These are phyloP conservation scores for Ustilago cynodontis DNA, from an alignment of 1,284 basidiomycete genomes.

Conservation along the genomic window DNA sequence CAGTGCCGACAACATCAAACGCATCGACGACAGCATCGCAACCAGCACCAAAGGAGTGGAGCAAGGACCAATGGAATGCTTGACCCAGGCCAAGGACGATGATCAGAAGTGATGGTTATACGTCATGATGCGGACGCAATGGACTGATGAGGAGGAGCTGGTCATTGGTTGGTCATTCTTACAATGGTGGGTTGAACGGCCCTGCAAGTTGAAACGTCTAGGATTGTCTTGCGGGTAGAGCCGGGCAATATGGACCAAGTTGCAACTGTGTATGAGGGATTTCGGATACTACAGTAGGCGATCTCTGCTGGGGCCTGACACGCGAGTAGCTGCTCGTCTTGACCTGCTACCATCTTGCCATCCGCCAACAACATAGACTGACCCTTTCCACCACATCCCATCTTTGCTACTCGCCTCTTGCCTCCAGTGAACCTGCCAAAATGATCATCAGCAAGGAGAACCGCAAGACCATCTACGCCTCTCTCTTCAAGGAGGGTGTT, in stretches of 20 bases:
- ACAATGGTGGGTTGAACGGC: too few relatives aligned
- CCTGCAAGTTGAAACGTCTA: too few relatives aligned
- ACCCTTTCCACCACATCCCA: neutral
- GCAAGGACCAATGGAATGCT: neutral
- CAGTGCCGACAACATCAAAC: neutral
- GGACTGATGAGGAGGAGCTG: too few relatives aligned
- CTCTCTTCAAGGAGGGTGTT: conserved; percentile 77
- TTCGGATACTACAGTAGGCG: too few relatives aligned
- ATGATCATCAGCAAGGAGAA: conserved; percentile 70
- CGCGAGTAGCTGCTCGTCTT: too few relatives aligned
- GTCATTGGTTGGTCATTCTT: too few relatives aligned
- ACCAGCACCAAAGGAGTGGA: neutral
- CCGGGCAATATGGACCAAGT: too few relatives aligned
- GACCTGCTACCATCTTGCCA: too few relatives aligned
- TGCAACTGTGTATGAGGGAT: too few relatives aligned
- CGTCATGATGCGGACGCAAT: too few relatives aligned
- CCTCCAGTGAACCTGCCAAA: conserved; percentile 25
- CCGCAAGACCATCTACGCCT: conserved; percentile 69
- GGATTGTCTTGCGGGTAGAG: too few relatives aligned
- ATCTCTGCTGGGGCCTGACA: too few relatives aligned
- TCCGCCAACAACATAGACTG: conserved; percentile 9
- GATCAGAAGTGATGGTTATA: neutral
- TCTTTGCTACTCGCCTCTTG: neutral
- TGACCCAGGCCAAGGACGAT: neutral
- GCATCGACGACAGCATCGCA: neutral